Evolutionary conservation across 331 rosid genomes (phyloP).

Genomic region (Phaseolus coccineus): DNA sequence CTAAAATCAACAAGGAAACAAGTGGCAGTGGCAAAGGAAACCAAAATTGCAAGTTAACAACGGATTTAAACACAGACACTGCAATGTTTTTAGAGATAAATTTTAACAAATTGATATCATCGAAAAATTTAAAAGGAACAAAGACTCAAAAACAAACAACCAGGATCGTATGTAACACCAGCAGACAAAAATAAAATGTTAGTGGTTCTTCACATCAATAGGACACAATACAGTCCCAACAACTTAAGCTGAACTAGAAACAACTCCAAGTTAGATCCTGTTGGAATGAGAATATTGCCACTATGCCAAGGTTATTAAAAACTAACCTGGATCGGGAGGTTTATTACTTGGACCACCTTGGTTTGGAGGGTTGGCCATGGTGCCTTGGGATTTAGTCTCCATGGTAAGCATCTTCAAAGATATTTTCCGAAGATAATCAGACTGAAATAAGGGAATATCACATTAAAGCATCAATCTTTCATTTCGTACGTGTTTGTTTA

Average conservation of each 20-base stretch:
- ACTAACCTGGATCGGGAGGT: slow-evolving; percentile 71
- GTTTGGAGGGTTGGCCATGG: slow-evolving; percentile 56
- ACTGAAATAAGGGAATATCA: slow-evolving; percentile 51
- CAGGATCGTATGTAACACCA: slow-evolving; percentile 31
- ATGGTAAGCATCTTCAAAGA: slow-evolving; percentile 88
- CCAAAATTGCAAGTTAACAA: no score
- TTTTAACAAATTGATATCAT: slow-evolving; percentile 13
- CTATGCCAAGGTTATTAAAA: slow-evolving; percentile 31
- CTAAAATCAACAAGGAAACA: no score
- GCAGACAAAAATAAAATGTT: slow-evolving; percentile 18
- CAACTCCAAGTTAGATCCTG: slow-evolving; percentile 8
- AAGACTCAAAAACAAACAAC: neutral
- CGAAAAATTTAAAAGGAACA: neutral
- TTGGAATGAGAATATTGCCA: slow-evolving; percentile 9
- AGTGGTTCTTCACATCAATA: slow-evolving; percentile 32
- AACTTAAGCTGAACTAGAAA: slow-evolving; percentile 36
- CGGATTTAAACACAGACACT: no score
- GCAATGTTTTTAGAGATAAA: no score
- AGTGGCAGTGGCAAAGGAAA: no score
- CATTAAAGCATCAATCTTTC: slow-evolving; percentile 32
- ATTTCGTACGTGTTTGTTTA: neutral
- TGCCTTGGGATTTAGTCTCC: slow-evolving; percentile 76
- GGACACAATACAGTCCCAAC: slow-evolving; percentile 14
- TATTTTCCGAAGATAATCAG: slow-evolving; percentile 76
- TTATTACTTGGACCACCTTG: slow-evolving; percentile 61